Evolutionary conservation across 192 early-diverging fungal genomes (phyloP).

Genomic region (Obelidium mucronatum): DNA sequence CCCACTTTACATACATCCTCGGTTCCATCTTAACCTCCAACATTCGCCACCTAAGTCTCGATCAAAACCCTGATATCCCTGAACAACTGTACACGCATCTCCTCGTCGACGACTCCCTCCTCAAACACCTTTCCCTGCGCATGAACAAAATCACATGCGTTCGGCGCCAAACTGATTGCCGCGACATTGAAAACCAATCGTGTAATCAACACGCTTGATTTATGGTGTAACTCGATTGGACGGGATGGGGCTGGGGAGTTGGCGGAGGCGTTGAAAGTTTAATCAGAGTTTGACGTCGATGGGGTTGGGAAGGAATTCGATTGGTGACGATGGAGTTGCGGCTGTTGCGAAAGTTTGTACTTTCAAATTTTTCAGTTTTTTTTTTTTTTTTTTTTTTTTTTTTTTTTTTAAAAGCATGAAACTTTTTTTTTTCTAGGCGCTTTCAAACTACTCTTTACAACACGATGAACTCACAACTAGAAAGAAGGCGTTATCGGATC

Average conservation of each 20-base stretch:
- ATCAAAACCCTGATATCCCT: constrained; percentile 58
- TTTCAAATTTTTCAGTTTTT: background rate
- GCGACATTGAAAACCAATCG: constrained; percentile 49
- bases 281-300: constrained; percentile 51
- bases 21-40: constrained; percentile 34
- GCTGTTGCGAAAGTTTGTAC: constrained; percentile 52
- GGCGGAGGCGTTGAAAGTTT: constrained; percentile 57
- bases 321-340: constrained; percentile 57
- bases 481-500: constrained; percentile 51
- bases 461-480: constrained; percentile 50
- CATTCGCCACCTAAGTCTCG: constrained; percentile 47
- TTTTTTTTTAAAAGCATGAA: too few relatives aligned
- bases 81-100: constrained; percentile 45
- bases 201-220: constrained; percentile 41
- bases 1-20: constrained; percentile 45
- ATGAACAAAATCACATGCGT: constrained; percentile 51
- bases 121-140: constrained; percentile 48
- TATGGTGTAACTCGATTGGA: constrained; percentile 57
- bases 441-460: constrained; percentile 49
- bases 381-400: background rate
- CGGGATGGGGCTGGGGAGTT: constrained; percentile 54
- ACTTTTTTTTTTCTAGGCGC: constrained; percentile 28
- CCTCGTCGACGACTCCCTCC: constrained; percentile 46
- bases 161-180: constrained; percentile 48
- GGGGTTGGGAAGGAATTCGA: constrained; percentile 51